Conservation (phyloP, 164 flowering plant genomes). For the Kingdonia uniflora region DNA sequence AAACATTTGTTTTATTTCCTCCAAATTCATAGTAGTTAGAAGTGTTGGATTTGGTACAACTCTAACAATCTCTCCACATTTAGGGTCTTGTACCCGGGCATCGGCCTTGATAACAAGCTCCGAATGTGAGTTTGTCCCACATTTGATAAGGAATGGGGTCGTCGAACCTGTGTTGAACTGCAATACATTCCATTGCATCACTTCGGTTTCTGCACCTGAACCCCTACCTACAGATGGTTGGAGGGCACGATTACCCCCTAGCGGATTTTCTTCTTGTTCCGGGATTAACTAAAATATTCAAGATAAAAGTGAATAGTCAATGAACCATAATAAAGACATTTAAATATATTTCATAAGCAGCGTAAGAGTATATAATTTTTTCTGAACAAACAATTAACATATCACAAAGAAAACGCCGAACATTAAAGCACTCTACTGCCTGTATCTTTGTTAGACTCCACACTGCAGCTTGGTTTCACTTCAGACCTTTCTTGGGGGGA, state of each 20-base stretch:
- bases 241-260: conserved; percentile 21
- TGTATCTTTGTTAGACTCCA: too few relatives aligned
- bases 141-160: conserved; percentile 83
- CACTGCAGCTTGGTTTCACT: too few relatives aligned
- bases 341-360: too few relatives aligned
- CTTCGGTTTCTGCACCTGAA: conserved; percentile 53
- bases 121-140: conserved; percentile 86
- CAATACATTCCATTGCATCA: conserved; percentile 90
- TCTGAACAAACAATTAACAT: too few relatives aligned
- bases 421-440: too few relatives aligned
- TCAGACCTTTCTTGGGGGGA: too few relatives aligned
- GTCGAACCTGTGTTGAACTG: conserved; percentile 95
- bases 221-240: conserved; percentile 32
- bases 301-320: too few relatives aligned
- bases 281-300: conserved; percentile 46
- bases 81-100: conserved; percentile 77
- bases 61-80: conserved; percentile 85
- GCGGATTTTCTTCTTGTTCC: conserved; percentile 56
- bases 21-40: conserved; percentile 71
- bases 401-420: too few relatives aligned
- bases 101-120: conserved; percentile 95
- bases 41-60: conserved; percentile 89
- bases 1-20: conserved; percentile 79
- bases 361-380: too few relatives aligned
- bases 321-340: too few relatives aligned